Evolutionary conservation across 495 filamentous ascomycete genomes (phyloP), one percentile per base, ranked within the genome.

Genomic region (Neurospora sp.): DNA sequence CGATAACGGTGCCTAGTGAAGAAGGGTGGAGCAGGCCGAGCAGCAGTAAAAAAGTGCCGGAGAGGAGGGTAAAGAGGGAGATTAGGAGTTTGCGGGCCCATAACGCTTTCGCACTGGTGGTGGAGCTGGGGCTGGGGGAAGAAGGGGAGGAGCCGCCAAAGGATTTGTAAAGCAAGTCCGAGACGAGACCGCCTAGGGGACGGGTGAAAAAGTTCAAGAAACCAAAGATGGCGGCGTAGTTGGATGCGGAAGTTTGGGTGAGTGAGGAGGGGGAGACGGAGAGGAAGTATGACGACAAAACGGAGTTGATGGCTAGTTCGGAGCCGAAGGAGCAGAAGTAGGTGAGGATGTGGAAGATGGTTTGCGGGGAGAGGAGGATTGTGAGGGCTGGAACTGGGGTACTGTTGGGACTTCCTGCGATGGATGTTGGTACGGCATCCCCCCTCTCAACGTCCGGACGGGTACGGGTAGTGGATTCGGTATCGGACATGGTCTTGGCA

Each of bases 211-310:
- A 83, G 81, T 97, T 97, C 38, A 97, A 83, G 69, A 97, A 90
- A 10, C 94, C 94, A 78, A 96, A 97, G 90, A 96, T 95, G 71
- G 94, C 92, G 0, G 93, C 92, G 90, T 91, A 96, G 75, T 88
- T 86, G 3, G 92, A 89, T 8, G 91, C 88, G 35, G 85, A 81
- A 9, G 93, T 94, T 79, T 94, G 92, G 6, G 87, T 87, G 68
- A 97, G 89, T 1, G 48, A 59, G 14, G 79, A 69, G 1, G 90
- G 89, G 84, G 96, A 96, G 79, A 94, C 92, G 71, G 89, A 85
- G 53, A 86, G 77, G 82, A 96, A 97, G 86, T 94, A 97, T 4
- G 90, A 80, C 69, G 91, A 89, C 7, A 97, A 89, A 71, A 95
- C 88, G 38, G 89, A 88, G 86, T 97, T 95, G 83, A 97, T 91